These are phyloP conservation scores for Russula griseocarnosa DNA, from an alignment of 768 basidiomycete genomes.

Conservation along the genomic window DNA sequence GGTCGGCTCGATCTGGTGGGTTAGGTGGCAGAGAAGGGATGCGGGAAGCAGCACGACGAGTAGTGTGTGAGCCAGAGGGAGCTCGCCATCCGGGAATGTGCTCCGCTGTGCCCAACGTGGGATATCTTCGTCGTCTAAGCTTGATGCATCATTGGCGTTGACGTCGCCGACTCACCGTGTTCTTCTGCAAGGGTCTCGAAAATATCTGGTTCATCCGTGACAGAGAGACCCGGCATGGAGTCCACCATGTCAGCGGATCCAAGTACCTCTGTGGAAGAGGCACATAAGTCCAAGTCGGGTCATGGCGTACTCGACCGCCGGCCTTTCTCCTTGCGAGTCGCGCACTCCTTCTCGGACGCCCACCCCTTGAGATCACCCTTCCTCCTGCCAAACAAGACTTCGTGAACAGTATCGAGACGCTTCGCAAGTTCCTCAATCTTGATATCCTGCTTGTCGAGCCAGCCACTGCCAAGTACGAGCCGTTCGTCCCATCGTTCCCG, in stretches of 20 bases:
- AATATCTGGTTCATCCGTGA: too few relatives aligned
- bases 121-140: constrained; percentile 64
- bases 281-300: constrained; percentile 34
- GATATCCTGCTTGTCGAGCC: constrained; percentile 68
- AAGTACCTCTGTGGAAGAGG: neutral
- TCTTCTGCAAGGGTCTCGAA: constrained; percentile 32
- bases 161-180: constrained; percentile 30
- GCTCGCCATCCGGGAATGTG: constrained; percentile 33
- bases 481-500: constrained; percentile 77
- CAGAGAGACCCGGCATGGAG: too few relatives aligned
- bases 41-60: constrained; percentile 50
- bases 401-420: constrained; percentile 77
- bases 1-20: constrained; percentile 36
- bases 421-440: constrained; percentile 48
- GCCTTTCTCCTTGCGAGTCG: constrained; percentile 42
- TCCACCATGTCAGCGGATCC: constrained; percentile 28
- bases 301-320: constrained; percentile 47
- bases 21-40: constrained; percentile 41
- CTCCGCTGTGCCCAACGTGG: constrained; percentile 63
- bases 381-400: constrained; percentile 58
- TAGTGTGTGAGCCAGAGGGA: too few relatives aligned
- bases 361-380: constrained; percentile 48
- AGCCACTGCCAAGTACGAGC: constrained; percentile 74
- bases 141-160: constrained; percentile 23
- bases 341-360: constrained; percentile 46